These are phyloP conservation scores for Lipomyces lipofer DNA, from an alignment of 805 yeast species.

Conservation along the genomic window DNA sequence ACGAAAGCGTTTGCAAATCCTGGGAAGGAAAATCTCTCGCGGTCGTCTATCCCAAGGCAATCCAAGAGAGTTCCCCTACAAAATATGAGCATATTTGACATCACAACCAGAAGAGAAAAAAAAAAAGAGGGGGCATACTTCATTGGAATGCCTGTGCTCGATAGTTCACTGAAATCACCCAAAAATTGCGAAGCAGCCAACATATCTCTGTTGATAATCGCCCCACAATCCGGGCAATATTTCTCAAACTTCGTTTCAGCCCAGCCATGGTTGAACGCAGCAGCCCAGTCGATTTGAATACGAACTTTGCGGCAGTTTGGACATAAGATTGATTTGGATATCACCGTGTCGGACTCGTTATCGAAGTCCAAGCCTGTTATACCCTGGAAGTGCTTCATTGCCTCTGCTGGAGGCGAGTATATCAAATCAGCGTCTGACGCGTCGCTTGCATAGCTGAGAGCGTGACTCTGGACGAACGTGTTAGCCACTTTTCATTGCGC, in stretches of 20 bases:
- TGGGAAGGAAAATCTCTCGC: neutral
- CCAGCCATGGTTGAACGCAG: constrained; percentile 9
- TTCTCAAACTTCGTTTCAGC: constrained; percentile 10
- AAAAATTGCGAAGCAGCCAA: constrained; percentile 10
- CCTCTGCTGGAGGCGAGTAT: constrained; percentile 9
- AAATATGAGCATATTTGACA: neutral
- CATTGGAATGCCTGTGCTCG: constrained; percentile 4
- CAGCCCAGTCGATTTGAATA: constrained; percentile 5
- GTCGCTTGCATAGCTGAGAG: neutral
- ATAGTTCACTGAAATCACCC: constrained; percentile 1
- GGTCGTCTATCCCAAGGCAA: neutral
- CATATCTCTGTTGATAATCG: neutral
- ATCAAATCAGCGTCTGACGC: neutral
- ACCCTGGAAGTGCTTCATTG: constrained; percentile 3
- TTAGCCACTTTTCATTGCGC: neutral
- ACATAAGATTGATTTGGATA: constrained; percentile 1
- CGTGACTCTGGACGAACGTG: constrained; percentile 6
- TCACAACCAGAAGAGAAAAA: neutral
- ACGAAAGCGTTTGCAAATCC: constrained; percentile 9
- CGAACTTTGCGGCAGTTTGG: constrained; percentile 2
- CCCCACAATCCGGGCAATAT: constrained; percentile 9
- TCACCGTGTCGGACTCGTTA: neutral
- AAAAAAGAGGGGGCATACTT: neutral
- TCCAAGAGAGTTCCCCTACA: constrained; percentile 12
- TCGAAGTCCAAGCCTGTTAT: neutral